Evolutionary conservation across 805 yeast species (phyloP), one percentile per base, ranked within the genome.

Genomic region (Wickerhamiella kazuoi): DNA sequence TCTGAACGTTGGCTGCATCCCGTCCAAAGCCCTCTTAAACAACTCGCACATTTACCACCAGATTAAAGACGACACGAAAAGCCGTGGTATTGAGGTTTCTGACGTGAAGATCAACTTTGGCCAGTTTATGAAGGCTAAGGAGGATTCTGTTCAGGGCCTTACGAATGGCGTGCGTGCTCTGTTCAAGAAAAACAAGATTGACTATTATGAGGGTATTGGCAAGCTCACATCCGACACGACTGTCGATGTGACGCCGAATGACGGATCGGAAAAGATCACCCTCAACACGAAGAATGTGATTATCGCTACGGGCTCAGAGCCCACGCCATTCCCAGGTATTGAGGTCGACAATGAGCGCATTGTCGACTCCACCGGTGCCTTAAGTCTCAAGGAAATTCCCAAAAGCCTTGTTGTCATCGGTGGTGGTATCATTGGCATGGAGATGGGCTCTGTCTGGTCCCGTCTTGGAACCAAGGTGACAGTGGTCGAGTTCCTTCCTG

Each of bases 341-440:
- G 77, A 75, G 51, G 74, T 90, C 48, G 99, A 90, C 57, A 97
- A 90, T 67, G 93, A 87, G 69, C 78, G 93, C 67, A 90, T 90
- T 50, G 96, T 90, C 40, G 71, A 94, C 29, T 84, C 96, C 24
- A 90, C 99, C 35, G 99, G 99, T 53, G 80, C 82, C 43, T 65
- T 90, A 42, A 62, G 79, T 19, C 70, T 90, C 53, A 71, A 73
- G 60, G 94, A 86, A 68, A 70, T 90, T 43, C 99, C 99, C 57
- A 84, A 90, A 71, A 76, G 70, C 60, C 55, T 90, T 57, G 79
- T 87, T 50, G 76, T 90, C 64, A 87, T 90, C 54, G 99, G 99
- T 60, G 99, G 95, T 65, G 98, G 99, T 71, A 87, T 90, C 67
- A 90, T 90, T 60, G 99, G 99, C 57, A 74, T 90, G 51, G 99